Evolutionary conservation across 345 rosid species (phyloP), one percentile per base, ranked within the genome.

Genomic region (Boechera divaricarpa): DNA sequence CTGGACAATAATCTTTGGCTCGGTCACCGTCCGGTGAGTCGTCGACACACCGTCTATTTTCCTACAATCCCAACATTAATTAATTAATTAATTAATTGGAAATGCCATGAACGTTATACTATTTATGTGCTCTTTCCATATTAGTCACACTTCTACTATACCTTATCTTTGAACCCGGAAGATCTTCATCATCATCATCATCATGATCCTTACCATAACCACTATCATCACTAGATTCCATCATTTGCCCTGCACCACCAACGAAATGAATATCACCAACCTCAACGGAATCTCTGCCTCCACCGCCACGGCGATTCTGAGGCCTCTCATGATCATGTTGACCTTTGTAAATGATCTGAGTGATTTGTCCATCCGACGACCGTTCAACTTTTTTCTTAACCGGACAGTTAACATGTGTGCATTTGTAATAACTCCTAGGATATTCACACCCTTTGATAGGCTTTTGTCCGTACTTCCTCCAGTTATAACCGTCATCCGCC

Each of bases 401-500:
- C 0, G 90, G 89, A 80, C 99, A 95, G 54, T 81, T 86, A 49
- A 48, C 81, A 80, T 91, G 84, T 9, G 97, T 95, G 68, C 99
- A 95, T 76, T 90, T 95, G 82, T 95, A 95, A 85, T 95, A 92
- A 85, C 99, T 95, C 81, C 99, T 80, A 5, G 99, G 98, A 84
- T 83, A 92, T 79, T 90, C 97, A 63, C 94, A 88, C 66, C 98
- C 96, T 84, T 95, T 92, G 35, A 92, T 93, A 29, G 96, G 98
- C 85, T 92, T 95, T 84, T 95, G 98, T 65, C 99, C 96, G 70
- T 89, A 92, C 77, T 95, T 92, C 66, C 96, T 87, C 99, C 99
- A 95, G 77, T 92, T 92, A 72, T 90, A 95, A 48, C 98, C 98
- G 77, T 92, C 99, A 81, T 90, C 89, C 55, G 88, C 87, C 21